Evolutionary conservation across 2,329 filamentous ascomycete species (phyloP), one percentile per base, ranked within the genome.

Genomic region (Nemania bipapillata): DNA sequence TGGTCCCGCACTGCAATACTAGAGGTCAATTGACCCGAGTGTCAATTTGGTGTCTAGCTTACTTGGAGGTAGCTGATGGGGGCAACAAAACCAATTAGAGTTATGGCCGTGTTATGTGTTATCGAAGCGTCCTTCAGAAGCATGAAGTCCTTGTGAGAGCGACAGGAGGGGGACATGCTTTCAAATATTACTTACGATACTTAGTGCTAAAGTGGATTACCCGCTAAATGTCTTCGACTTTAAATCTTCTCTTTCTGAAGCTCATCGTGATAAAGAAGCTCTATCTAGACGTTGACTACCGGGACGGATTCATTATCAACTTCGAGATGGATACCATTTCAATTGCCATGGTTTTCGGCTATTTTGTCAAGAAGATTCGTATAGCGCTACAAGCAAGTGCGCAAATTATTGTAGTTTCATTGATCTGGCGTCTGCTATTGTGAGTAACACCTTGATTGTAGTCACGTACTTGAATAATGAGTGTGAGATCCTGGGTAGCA

Each of bases 151-250:
- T 28, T 1, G 7, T 12, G 2, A 26, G 35, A 53, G 15, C 6
- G 7, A 50, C 6, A 37, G 4, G 28, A 15, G n/a, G n/a, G n/a
- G n/a, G n/a, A 8, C 35, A 30, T 28, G 3, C 1, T 1, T 2
- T 20, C 35, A n/a, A 26, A 11, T 4, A 42, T 26, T 20, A 32
- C 32, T 52, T 22, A 58, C 30, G 12, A 49, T 65, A 62, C 12
- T 58, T 59, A 17, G 59, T 63, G 5, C 56, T 28, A 52, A 62
- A 68, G 42, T 59, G 37, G 22, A 53, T 61, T 12, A 30, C 66
- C n/a, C 20, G 37, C 40, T 26, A 61, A 4, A 57, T 22, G 17
- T 30, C 50, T 40, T 6, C 12, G 30, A 61, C 56, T 17, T 15
- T 22, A 15, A n/a, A 40, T 1, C 15, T 35, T 52, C 12, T 6